Conservation (phyloP, 257 asterid genomes). For the Fraxinus quadrangulata region DNA sequence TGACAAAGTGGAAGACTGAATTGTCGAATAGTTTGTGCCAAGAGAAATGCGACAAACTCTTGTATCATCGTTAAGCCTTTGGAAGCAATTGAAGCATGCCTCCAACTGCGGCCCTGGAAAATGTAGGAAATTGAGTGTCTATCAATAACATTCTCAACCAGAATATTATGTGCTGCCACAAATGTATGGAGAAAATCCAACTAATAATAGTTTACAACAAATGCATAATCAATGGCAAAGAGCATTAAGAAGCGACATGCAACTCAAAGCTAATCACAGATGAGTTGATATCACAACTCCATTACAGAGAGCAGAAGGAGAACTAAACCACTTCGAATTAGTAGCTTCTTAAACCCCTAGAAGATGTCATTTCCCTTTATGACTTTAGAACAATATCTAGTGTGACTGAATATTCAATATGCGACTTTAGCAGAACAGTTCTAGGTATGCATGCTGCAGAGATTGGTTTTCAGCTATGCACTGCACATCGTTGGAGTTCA, state of each 20-base stretch:
- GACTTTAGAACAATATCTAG: constrained; percentile 17
- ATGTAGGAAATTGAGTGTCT: constrained; percentile 44
- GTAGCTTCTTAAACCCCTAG: constrained; percentile 9
- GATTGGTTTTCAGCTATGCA: constrained; percentile 8
- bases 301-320: constrained; percentile 18
- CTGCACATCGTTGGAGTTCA: not conserved
- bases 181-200: constrained; percentile 27
- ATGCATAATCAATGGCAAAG: constrained; percentile 11
- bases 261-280: not conserved
- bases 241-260: constrained; percentile 2
- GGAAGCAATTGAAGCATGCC: constrained; percentile 64
- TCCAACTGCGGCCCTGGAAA: constrained; percentile 64
- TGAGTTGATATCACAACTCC: not conserved
- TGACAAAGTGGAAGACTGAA: constrained; percentile 39
- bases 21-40: constrained; percentile 46
- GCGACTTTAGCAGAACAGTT: constrained; percentile 8
- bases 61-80: constrained; percentile 48
- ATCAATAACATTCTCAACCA: constrained; percentile 42
- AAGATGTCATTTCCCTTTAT: constrained; percentile 20
- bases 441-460: constrained; percentile 6
- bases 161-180: constrained; percentile 34
- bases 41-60: constrained; percentile 46
- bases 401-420: constrained; percentile 3
- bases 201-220: constrained; percentile 11
- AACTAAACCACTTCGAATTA: not conserved